Conservation (phyloP, 2,329 filamentous ascomycete genomes). For the Colletotrichum gigasporum region DNA sequence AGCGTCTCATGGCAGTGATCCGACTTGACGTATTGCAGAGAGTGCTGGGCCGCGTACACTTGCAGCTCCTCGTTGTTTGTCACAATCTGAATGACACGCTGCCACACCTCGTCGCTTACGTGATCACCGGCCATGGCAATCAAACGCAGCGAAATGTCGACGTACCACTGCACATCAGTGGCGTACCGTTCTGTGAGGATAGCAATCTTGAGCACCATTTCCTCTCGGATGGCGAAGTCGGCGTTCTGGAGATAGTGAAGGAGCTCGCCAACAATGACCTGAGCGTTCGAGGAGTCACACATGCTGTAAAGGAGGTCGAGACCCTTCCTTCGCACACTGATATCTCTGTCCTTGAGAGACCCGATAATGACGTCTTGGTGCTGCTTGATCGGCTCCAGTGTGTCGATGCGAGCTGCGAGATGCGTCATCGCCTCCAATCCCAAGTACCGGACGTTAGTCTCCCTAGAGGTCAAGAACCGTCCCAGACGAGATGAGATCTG, state of each 20-base stretch:
- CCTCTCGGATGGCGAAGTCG: constrained; percentile 96
- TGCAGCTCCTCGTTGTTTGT: constrained; percentile 99
- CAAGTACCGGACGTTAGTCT: constrained; percentile 97
- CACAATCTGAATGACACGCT: constrained; percentile 97
- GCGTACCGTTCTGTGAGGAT: constrained; percentile 99
- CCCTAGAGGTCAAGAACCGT: constrained; percentile 94
- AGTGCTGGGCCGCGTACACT: constrained; percentile 94
- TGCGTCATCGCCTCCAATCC: constrained; percentile 98
- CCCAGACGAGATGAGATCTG: constrained; percentile 92
- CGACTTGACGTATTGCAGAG: constrained; percentile 89
- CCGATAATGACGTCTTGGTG: constrained; percentile 97
- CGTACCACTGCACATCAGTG: constrained; percentile 98
- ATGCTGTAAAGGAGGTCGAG: constrained; percentile 98
- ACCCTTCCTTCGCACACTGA: constrained; percentile 95
- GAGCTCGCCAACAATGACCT: constrained; percentile 91
- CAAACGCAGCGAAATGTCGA: constrained; percentile 93
- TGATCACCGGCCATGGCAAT: constrained; percentile 98
- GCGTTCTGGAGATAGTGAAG: constrained; percentile 94
- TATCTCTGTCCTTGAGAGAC: constrained; percentile 93
- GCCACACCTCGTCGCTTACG: constrained; percentile 99
- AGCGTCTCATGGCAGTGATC: constrained; percentile 96
- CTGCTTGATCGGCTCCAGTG: constrained; percentile 95
- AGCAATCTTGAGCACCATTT: constrained; percentile 99
- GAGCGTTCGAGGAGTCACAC: constrained; percentile 96
- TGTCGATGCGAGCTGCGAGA: constrained; percentile 91